These are phyloP conservation scores for Cinchona pubescens DNA, from an alignment of 257 asterid species.

Conservation along the genomic window DNA sequence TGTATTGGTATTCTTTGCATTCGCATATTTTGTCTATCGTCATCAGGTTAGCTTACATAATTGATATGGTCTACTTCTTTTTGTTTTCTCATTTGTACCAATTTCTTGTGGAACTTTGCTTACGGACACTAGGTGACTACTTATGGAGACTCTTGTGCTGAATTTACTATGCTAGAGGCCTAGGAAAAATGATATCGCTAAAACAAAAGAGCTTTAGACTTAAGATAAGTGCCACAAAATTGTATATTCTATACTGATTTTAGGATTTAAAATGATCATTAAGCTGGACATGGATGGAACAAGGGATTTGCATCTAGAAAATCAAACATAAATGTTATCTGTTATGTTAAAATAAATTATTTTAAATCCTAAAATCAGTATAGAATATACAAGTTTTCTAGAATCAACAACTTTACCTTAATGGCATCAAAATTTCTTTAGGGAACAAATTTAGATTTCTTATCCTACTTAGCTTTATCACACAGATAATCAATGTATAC, in stretches of 20 bases:
- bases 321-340: background rate
- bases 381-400: too few species aligned
- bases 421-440: background rate
- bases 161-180: background rate
- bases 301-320: background rate
- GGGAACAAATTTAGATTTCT: background rate
- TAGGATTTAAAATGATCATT: background rate
- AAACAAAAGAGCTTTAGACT: background rate
- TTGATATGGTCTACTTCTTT: background rate
- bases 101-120: background rate
- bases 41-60: conserved; percentile 64
- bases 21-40: conserved; percentile 88
- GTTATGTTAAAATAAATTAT: too few species aligned
- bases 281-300: background rate
- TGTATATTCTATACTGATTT: too few species aligned
- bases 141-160: background rate
- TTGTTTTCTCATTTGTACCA: background rate
- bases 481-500: conserved; percentile 84
- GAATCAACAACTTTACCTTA: background rate
- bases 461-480: background rate
- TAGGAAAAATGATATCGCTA: background rate
- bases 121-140: background rate
- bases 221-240: background rate
- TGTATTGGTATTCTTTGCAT: conserved; percentile 79
- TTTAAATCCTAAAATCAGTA: too few species aligned